phyloP scores from a whole-genome alignment of 1,284 basidiomycete genomes.

The Microbotryomycetes sp. region DNA sequence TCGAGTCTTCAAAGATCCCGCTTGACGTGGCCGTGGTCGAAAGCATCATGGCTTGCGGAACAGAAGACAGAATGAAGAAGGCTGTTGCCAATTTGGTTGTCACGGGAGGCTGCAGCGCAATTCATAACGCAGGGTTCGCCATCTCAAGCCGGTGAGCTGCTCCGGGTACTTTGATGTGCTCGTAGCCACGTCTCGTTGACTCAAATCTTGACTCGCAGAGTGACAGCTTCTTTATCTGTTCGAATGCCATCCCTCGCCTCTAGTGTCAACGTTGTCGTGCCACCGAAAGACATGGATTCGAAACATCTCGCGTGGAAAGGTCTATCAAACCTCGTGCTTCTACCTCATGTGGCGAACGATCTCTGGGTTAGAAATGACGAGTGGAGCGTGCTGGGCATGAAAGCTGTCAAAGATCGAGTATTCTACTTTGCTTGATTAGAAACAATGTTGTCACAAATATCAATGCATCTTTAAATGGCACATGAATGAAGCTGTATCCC shows the following conservation, averaged over 20 bases:
- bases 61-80: conserved; percentile 79
- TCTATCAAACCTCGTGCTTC: conserved; percentile 82
- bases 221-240: conserved; percentile 5
- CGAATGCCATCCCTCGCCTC: conserved; percentile 43
- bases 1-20: conserved; percentile 83
- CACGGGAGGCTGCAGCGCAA: conserved; percentile 68
- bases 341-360: conserved; percentile 73
- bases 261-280: conserved; percentile 79
- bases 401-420: conserved; percentile 46
- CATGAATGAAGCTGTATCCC: too few species aligned
- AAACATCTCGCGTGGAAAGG: conserved; percentile 90
- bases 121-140: conserved; percentile 79
- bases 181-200: conserved; percentile 20
- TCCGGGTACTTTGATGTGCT: conserved; percentile 13
- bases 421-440: conserved; percentile 33
- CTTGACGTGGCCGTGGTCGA: conserved; percentile 93
- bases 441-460: too few species aligned
- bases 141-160: conserved; percentile 45
- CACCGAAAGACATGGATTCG: conserved; percentile 87
- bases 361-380: conserved; percentile 81
- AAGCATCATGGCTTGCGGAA: conserved; percentile 72
- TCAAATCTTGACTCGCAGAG: not conserved
- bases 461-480: too few species aligned
- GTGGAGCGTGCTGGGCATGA: conserved; percentile 58
- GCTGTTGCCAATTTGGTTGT: conserved; percentile 83